phyloP scores from a whole-genome alignment of 1,139 yeast species.

The Candida albicans region DNA sequence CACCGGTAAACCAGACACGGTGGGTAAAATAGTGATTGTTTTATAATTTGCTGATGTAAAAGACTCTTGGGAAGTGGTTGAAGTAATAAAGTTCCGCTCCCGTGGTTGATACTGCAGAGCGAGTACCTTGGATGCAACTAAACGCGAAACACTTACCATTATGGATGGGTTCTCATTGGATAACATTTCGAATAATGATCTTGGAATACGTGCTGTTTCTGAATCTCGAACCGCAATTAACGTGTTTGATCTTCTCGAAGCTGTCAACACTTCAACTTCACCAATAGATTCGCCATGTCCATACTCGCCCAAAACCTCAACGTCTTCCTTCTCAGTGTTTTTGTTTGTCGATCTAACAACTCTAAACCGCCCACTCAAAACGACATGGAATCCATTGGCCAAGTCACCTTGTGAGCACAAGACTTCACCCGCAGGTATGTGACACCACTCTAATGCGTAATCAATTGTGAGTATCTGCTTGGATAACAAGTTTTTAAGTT shows the following conservation, averaged over 20 bases:
- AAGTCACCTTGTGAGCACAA: constrained; percentile 80
- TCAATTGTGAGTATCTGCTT: constrained; percentile 73
- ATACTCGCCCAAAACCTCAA: constrained; percentile 64
- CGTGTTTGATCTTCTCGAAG: constrained; percentile 69
- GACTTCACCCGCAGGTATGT: constrained; percentile 78
- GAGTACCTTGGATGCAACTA: constrained; percentile 74
- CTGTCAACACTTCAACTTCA: constrained; percentile 91
- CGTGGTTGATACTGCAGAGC: constrained; percentile 17
- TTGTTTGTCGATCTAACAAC: constrained; percentile 43
- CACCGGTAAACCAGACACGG: constrained; percentile 78
- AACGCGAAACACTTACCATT: constrained; percentile 84
- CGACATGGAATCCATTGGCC: constrained; percentile 91
- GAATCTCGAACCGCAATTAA: constrained; percentile 90
- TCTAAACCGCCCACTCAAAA: constrained; percentile 84
- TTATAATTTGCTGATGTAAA: constrained; percentile 56
- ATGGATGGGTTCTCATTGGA: constrained; percentile 86
- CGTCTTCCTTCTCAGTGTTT: constrained; percentile 26
- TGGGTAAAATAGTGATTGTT: constrained; percentile 83
- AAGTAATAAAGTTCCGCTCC: constrained; percentile 18
- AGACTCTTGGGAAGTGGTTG: constrained; percentile 27
- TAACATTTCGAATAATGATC: constrained; percentile 80
- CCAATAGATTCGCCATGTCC: constrained; percentile 97
- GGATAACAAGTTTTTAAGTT: constrained; percentile 65
- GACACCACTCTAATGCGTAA: constrained; percentile 94
- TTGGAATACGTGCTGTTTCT: constrained; percentile 89